Base-by-base conservation (phyloP, 2,329 filamentous ascomycete genomes). In the Fusarium anguioides region DNA sequence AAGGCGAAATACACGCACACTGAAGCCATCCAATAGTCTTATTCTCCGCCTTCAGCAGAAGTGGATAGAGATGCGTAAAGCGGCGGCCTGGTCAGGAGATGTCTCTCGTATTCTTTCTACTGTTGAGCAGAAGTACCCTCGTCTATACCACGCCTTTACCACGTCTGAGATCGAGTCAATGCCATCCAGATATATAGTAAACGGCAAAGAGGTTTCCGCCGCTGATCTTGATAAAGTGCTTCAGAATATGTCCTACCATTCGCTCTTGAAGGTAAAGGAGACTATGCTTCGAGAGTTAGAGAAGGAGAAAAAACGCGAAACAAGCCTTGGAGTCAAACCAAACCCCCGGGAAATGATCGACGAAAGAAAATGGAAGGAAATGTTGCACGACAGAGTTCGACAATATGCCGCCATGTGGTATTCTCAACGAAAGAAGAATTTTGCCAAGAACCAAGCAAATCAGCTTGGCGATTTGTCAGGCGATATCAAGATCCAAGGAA, bases 1-100 rank as follows among this genome's bases (percentile, higher is more conserved):
- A 23, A 68, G 77, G 42, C 80, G 78, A 39, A 71, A 75, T 44
- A 75, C 80, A 35, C 78, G 74, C 27, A 57, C 73, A 42, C 63
- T 80, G 17, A 64, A 71, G 23, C 71, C 79, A 5, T 73, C 77
- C 44, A 71, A 70, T n/a, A 56, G 66, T 41, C 83, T 86, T 6
- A 75, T 88, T 11, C 78, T 84, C 50, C 73, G 80, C 24, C 78
- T 88, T 24, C 81, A 82, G 64, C 80, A 79, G 52, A 80, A 83
- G 52, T 87, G 84, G 76, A 76, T 84, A 39, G 80, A 84, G 50
- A 75, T 86, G 37, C 81, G 83, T 55, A 78, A 79, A 66, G 75
- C 81, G 71, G 78, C 80, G 18, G 79, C 81, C 1, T 87, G 84
- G 84, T 86, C 83, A 4, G 70, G 67, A 4, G 78, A 81, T 5